Base-by-base conservation (phyloP, 164 flowering plant species). In the Nymphaea thermarum region DNA sequence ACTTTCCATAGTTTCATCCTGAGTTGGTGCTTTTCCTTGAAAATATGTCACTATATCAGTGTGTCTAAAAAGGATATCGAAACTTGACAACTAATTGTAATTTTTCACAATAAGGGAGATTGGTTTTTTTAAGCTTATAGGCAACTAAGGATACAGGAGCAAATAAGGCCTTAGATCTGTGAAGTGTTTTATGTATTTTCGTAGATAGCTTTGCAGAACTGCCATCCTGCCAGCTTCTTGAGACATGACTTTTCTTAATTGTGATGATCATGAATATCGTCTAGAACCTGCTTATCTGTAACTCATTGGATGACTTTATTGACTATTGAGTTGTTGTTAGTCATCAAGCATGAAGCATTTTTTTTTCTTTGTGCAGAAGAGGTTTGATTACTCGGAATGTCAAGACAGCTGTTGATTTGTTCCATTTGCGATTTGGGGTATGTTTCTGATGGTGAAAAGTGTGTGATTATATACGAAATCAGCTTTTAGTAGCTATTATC, bases 311-410 rank as follows among this genome's bases (percentile, higher is more conserved):
- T 51, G 57, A 15, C 14, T 51, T 51, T 51, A 51, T 51, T 51
- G 8, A 51, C 5, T 51, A 51, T 51, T 51, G 8, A 51, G 57
- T 5, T 15, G 57, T 51, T 51, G 57, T 25, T 25, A 25, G 14
- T 5, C 57, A 51, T 51, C 57, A 51, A 51, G 14, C 57, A 51
- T 62, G 65, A 69, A 66, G 44, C 8, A 51, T 44, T 12, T 25
- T 11, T 71, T 36, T 16, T 62, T 16, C 43, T 57, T 71, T 69
- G 70, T 68, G 68, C 85, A 91, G 93, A 71, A 91, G 91, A 82
- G 97, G 98, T 66, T 75, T 94, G 72, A 88, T 94, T 51, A 94
- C 98, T 67, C 92, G 98, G 59, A 94, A 94, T 77, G 83, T 89
- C 60, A 89, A 86, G 80, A 82, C 68, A 43, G 83, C 98, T 6